Conservation (phyloP, 106 monocot genomes). For the Platanthera zijinensis region DNA sequence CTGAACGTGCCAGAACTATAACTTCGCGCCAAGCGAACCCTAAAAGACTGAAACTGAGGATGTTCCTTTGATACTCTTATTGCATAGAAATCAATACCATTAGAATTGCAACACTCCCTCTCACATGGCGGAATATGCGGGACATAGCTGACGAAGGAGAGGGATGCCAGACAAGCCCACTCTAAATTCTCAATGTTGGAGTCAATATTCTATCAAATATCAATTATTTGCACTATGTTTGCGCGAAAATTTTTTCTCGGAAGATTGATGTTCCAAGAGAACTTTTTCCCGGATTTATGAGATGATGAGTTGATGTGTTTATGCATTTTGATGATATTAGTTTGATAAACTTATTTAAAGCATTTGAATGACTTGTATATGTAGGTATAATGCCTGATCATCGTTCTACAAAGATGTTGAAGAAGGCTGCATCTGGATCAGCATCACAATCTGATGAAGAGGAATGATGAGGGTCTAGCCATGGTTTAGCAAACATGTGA, state of each 20-base stretch:
- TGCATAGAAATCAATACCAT: too few relatives aligned
- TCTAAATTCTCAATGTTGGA: too few relatives aligned
- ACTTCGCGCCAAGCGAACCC: too few relatives aligned
- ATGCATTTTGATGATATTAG: neutral
- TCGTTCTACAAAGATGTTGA: slow-evolving; percentile 4
- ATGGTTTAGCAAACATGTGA: neutral
- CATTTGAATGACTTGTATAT: neutral
- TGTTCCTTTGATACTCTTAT: too few relatives aligned
- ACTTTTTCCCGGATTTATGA: neutral
- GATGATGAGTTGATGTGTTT: neutral
- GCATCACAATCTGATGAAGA: slow-evolving; percentile 7
- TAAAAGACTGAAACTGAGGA: too few relatives aligned
- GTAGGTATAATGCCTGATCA: slow-evolving; percentile 3
- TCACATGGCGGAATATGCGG: too few relatives aligned
- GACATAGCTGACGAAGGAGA: too few relatives aligned
- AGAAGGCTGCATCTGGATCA: neutral
- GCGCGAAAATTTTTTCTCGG: neutral
- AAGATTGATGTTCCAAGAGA: neutral
- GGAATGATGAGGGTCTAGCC: neutral
- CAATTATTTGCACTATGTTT: neutral
- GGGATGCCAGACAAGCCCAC: too few relatives aligned
- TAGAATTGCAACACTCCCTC: too few relatives aligned
- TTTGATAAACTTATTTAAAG: neutral
- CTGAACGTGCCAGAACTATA: too few relatives aligned
- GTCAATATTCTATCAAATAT: neutral